Evolutionary conservation across 257 asterid species (phyloP), one percentile per base, ranked within the genome.

Genomic region (Rehmannia glutinosa): DNA sequence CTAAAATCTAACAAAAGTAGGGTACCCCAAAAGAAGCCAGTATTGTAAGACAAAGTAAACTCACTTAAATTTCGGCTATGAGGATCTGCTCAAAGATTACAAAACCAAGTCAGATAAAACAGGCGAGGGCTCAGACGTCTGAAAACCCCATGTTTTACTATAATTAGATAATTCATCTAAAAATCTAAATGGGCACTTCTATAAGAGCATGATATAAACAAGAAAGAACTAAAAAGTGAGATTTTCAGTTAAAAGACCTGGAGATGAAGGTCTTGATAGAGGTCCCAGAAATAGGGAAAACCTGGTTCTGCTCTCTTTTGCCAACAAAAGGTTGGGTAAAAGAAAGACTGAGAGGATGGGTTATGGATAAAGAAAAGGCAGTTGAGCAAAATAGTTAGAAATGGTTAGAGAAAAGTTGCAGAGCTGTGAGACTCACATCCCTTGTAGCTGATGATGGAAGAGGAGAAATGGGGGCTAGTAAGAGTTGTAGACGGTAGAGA

Each of bases 21-120:
- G 19, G 69, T 20, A 52, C 80, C 76, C 68, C 8, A 36, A 57
- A 42, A 1, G 55, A 73, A 71, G 21, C 45, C 71, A 53, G 63
- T 25, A 62, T 60, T 49, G 19, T 8, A 68, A 75, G 66, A n/a
- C n/a, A n/a, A 49, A 71, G 72, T 68, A 61, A 53, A 63, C 75
- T 76, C 79, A 46, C 45, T 54, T 47, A 81, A 49, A 72, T 11
- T 28, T 74, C 28, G 46, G 52, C 66, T 58, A 8, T 8, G 54
- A 69, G 78, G 91, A 86, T 82, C 93, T 75, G 67, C 46, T 62
- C 8, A 56, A 69, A 71, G n/a, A 65, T 21, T 57, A 51, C 61
- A 66, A 66, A 66, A 39, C 72, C 71, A 79, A 62, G 53, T 36
- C 27, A 60, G 58, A 19, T 4, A 49, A 51, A 45, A 51, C 27